Base-by-base conservation (phyloP, 495 filamentous ascomycete species). In the Parachaetomium inaequale region DNA sequence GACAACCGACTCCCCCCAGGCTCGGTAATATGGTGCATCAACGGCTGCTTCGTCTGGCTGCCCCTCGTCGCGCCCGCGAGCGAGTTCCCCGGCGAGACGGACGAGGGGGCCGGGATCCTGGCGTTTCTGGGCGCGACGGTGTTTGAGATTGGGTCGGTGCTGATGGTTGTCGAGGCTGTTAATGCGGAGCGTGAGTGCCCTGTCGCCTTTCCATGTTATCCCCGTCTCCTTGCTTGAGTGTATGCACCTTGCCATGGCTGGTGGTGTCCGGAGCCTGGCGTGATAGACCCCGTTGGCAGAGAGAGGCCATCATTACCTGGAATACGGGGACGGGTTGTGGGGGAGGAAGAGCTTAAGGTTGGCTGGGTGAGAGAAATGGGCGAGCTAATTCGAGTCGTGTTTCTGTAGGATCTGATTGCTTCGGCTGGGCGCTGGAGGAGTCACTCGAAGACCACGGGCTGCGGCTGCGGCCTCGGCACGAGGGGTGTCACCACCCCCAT, bases 121-220 rank as follows among this genome's bases (percentile, higher is more conserved):
- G 56, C 55, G 12, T 43, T 50, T 34, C 17, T 52, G 5, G 88
- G 88, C 12, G 10, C 12, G 10, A 86, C 83, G 0, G 87, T 90
- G 4, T 90, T 91, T 68, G 85, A 88, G 66, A 58, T 89, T 19
- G 87, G 87, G 0, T 84, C 82, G 60, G 70, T 90, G 0, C 68
- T 91, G 25, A 72, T 90, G 15, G 77, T 90, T 66, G 69, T 88
- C 4, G 88, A 92, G 67, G 87, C 87, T 11, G 76, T 90, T 5
- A 89, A 90, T 70, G 85, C 85, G 59, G 85, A 86, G 58, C 73
- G 82, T 54, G 26, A 47, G 64, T 54, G n/a, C n/a, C n/a, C n/a
- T n/a, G n/a, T n/a, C n/a, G n/a, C n/a, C n/a, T n/a, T n/a, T n/a
- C 36, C 10, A 15, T 1, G 8, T 40, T 40, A 15, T 40, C 12